These are phyloP conservation scores for Leucoagaricus sp. DNA, from an alignment of 1,284 basidiomycete genomes.

Conservation along the genomic window DNA sequence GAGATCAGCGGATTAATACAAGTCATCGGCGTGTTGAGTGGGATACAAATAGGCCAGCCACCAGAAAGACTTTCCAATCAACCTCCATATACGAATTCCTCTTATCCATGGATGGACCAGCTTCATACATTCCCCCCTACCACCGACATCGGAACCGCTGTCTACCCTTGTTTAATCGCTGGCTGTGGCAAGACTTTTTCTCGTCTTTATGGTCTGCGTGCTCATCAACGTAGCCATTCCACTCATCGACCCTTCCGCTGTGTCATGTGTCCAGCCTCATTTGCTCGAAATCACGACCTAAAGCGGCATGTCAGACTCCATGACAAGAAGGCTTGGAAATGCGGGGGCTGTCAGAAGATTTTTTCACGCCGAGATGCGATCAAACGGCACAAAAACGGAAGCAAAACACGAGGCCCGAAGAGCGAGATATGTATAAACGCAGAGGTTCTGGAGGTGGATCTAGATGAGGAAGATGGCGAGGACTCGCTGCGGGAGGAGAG, in stretches of 20 bases:
- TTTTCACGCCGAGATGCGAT: conserved; percentile 78
- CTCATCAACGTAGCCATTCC: conserved; percentile 66
- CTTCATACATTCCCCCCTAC: conserved; percentile 26
- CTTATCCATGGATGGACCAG: conserved; percentile 35
- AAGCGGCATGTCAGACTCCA: conserved; percentile 72
- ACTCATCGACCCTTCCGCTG: conserved; percentile 66
- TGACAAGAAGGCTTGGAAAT: conserved; percentile 69
- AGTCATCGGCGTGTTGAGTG: conserved; percentile 73
- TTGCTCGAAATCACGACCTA: conserved; percentile 74
- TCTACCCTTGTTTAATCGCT: conserved; percentile 68
- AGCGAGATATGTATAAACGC: conserved; percentile 53
- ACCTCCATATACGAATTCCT: conserved; percentile 23
- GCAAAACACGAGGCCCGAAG: conserved; percentile 45
- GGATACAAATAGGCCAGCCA: conserved; percentile 64
- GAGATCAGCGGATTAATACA: conserved; percentile 77
- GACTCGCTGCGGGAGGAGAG: conserved; percentile 55
- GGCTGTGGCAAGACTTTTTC: conserved; percentile 67
- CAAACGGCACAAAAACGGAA: conserved; percentile 68
- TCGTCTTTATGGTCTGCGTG: conserved; percentile 63
- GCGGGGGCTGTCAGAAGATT: conserved; percentile 66
- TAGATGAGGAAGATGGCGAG: conserved; percentile 52
- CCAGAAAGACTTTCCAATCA: conserved; percentile 30
- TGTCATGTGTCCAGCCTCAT: conserved; percentile 64
- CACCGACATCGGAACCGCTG: conserved; percentile 66
- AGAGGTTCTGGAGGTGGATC: conserved; percentile 59